Conservation (phyloP, 1,284 basidiomycete species). For the Kalmanozyma brasiliensis region DNA sequence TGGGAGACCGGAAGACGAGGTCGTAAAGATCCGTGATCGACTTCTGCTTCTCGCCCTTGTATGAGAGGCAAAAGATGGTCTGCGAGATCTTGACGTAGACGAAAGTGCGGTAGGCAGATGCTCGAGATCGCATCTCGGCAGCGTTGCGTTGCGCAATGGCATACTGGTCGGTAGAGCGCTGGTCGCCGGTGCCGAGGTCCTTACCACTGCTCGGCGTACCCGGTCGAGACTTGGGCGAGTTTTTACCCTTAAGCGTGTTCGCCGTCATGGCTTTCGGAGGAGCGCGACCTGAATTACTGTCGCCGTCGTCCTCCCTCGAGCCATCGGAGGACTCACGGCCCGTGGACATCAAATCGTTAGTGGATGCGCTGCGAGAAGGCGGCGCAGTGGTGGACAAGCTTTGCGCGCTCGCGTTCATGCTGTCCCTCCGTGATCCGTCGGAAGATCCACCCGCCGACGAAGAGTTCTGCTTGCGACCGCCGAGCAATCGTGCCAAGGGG, state of each 20-base stretch:
- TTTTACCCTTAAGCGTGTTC: slow-evolving; percentile 7
- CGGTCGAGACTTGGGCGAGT: slow-evolving; percentile 25
- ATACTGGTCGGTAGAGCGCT: slow-evolving; percentile 30
- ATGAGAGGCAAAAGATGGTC: slow-evolving; percentile 70
- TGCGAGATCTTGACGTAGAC: slow-evolving; percentile 81
- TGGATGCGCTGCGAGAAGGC: slow-evolving; percentile 12
- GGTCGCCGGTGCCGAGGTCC: slow-evolving; percentile 11
- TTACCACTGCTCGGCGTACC: slow-evolving; percentile 23
- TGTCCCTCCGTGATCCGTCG: slow-evolving; percentile 7
- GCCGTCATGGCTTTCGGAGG: background rate
- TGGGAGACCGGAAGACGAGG: slow-evolving; percentile 71
- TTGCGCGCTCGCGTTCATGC: slow-evolving; percentile 18
- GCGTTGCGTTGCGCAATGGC: slow-evolving; percentile 60
- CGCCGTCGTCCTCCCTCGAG: slow-evolving; percentile 28
- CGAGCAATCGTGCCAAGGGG: slow-evolving; percentile 41
- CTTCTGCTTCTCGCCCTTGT: slow-evolving; percentile 72
- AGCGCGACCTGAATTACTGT: slow-evolving; percentile 15
- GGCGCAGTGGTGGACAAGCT: slow-evolving; percentile 4
- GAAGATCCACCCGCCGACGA: slow-evolving; percentile 6
- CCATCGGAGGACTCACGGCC: slow-evolving; percentile 28
- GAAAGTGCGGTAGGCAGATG: slow-evolving; percentile 75
- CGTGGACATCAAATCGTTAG: slow-evolving; percentile 13
- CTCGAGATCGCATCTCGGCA: slow-evolving; percentile 70
- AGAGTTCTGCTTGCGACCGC: slow-evolving; percentile 20
- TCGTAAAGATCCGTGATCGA: slow-evolving; percentile 72